These are phyloP conservation scores for Trypanosoma vivax DNA, from an alignment of 208 protist genomes.

Conservation along the genomic window DNA sequence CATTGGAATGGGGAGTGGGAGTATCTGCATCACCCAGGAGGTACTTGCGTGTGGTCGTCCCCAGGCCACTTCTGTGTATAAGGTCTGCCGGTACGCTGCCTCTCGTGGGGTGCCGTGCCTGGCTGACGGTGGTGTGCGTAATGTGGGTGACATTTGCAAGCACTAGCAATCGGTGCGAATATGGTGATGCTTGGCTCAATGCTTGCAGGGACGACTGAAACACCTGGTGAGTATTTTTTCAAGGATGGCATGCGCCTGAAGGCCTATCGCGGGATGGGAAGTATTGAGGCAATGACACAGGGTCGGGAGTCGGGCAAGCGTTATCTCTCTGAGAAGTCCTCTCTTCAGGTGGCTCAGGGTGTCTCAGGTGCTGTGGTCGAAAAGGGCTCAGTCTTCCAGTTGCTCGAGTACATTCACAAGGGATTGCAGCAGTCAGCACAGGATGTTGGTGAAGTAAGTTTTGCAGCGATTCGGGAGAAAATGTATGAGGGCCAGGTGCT, in stretches of 20 bases:
- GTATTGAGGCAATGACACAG: constrained; percentile 92
- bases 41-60: constrained; percentile 92
- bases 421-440: constrained; percentile 91
- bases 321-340: constrained; percentile 87
- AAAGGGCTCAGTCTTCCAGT: constrained; percentile 83
- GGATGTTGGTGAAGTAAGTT: constrained; percentile 87
- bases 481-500: constrained; percentile 89
- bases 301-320: constrained; percentile 84
- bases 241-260: constrained; percentile 89
- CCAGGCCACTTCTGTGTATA: constrained; percentile 94
- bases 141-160: constrained; percentile 95
- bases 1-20: constrained; percentile 97
- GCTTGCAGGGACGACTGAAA: constrained; percentile 89
- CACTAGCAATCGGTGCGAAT: constrained; percentile 88
- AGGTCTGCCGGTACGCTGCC: constrained; percentile 82
- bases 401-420: constrained; percentile 87
- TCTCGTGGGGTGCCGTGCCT: constrained; percentile 90
- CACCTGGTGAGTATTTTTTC: constrained; percentile 92
- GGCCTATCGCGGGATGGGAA: constrained; percentile 95
- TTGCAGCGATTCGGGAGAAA: constrained; percentile 71
- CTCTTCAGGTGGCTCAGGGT: constrained; percentile 90
- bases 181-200: constrained; percentile 87
- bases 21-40: constrained; percentile 98
- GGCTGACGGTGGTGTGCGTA: constrained; percentile 92
- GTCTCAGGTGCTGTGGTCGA: constrained; percentile 88